Base-by-base conservation (phyloP, 192 early-diverging fungal genomes). In the Entomortierella parvispora region DNA sequence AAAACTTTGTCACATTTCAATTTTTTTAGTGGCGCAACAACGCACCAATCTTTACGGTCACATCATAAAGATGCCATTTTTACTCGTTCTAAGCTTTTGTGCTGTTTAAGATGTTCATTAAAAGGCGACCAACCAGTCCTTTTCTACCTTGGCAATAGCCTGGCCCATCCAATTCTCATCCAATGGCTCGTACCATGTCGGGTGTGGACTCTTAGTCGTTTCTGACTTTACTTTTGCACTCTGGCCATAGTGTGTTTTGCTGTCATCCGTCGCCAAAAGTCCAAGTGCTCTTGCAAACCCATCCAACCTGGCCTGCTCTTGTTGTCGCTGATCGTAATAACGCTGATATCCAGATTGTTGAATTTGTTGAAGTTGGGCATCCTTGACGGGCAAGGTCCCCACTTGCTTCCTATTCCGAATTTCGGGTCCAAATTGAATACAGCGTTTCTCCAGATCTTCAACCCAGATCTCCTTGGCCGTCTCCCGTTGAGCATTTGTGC, bases 401-500 rank as follows among this genome's bases (percentile, higher is more conserved):
- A 12, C 28, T 53, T 23, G 4, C 29, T 7, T 2, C 22, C 2
- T 12, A 18, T 63, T 22, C 11, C 42, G 49, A 20, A 42, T 40
- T 22, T 31, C 15, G 18, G n/a, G 44, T 12, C 69, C 71, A 65
- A 74, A 74, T 33, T 74, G 57, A 61, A 74, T 2, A 48, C 63
- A 22, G 2, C 71, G 45, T 50, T 46, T 74, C 2, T 37, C 15
- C 28, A 66, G 43, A 47, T 74, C 63, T 58, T 74, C 71, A 1
- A 66, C 58, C 62, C 63, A 74, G 12, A 74, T 55, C 63, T 74
- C 71, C 29, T 74, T 49, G 11, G 49, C 47, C 47, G 40, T 74
- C 47, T 74, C 71, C 5, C 71, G 55, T n/a, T 74, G 71, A 11
- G 71, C 63, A 42, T 66, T 74, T 32, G 17, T 29, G 1, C 2